These are phyloP conservation scores for Leccinum variicolor DNA, from an alignment of 768 basidiomycete genomes.

Conservation along the genomic window DNA sequence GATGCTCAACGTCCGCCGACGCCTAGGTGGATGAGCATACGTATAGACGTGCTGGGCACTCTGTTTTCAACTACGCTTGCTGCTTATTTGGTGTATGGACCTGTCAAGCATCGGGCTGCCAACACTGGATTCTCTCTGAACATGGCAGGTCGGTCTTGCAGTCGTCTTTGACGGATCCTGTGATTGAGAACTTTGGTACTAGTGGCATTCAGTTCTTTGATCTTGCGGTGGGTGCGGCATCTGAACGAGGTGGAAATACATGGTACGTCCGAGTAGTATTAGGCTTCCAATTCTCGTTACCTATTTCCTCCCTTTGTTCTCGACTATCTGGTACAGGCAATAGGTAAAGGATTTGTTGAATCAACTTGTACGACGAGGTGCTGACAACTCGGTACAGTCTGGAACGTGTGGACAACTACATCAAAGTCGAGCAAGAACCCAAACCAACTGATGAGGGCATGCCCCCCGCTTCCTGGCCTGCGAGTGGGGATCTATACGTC, in stretches of 20 bases:
- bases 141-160: slow-evolving; percentile 35
- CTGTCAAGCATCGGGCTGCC: not conserved
- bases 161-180: not conserved
- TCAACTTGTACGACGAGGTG: not conserved
- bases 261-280: slow-evolving; percentile 31
- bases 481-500: not conserved
- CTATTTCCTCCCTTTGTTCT: not conserved
- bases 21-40: slow-evolving; percentile 44
- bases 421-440: not conserved
- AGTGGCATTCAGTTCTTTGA: slow-evolving; percentile 54
- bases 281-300: slow-evolving; percentile 39
- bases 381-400: not conserved
- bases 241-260: slow-evolving; percentile 45
- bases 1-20: not conserved
- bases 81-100: slow-evolving; percentile 4
- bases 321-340: not conserved
- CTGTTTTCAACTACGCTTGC: not conserved
- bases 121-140: slow-evolving; percentile 39
- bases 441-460: not conserved
- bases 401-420: not conserved
- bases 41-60: slow-evolving; percentile 48
- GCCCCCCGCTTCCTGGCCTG: slow-evolving; percentile 1
- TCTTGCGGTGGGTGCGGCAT: slow-evolving; percentile 48
- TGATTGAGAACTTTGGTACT: not conserved
- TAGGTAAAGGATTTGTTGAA: not conserved